A percentile compares a stretch with the other conserved stretches of the same genome.
Evolutionary conservation across 139 green algal species (phyloP).

Genomic region (Tetraselmis chui): DNA sequence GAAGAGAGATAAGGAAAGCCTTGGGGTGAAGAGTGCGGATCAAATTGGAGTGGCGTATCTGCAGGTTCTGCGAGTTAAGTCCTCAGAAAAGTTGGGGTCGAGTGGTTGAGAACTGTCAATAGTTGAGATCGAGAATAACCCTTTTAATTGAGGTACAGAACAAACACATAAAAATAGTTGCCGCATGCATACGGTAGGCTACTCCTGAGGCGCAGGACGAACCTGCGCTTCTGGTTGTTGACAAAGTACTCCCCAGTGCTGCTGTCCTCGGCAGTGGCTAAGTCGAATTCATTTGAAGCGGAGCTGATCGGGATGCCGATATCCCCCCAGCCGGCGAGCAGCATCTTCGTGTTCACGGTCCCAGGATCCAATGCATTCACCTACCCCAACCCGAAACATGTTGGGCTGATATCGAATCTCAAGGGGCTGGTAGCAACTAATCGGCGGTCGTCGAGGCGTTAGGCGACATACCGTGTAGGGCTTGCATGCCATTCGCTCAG

Average conservation of each 20-base stretch:
- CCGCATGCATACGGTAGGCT: neutral
- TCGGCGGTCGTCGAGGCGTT: no score
- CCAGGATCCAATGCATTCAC: conserved; percentile 2
- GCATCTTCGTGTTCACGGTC: conserved; percentile 70
- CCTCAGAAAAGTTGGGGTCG: no score
- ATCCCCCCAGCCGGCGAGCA: conserved; percentile 48
- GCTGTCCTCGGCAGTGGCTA: conserved; percentile 23
- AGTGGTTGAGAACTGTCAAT: neutral
- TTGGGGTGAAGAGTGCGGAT: no score
- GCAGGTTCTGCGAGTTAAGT: no score
- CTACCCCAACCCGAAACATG: no score
- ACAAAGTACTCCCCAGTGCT: conserved; percentile 52
- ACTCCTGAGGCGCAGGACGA: no score
- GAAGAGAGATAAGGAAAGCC: neutral
- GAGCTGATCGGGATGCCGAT: conserved; percentile 47
- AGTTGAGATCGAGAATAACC: neutral
- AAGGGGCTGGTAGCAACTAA: no score
- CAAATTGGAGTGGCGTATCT: no score
- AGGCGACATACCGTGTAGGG: neutral
- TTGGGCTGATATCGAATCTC: no score
- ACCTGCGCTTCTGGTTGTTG: neutral
- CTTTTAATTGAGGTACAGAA: neutral
- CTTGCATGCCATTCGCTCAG: conserved; percentile 13
- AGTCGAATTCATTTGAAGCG: conserved; percentile 43
- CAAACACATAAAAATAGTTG: neutral